Evolutionary conservation across 2,329 filamentous ascomycete species (phyloP).

Genomic region (Pseudohalonectria lignicola): DNA sequence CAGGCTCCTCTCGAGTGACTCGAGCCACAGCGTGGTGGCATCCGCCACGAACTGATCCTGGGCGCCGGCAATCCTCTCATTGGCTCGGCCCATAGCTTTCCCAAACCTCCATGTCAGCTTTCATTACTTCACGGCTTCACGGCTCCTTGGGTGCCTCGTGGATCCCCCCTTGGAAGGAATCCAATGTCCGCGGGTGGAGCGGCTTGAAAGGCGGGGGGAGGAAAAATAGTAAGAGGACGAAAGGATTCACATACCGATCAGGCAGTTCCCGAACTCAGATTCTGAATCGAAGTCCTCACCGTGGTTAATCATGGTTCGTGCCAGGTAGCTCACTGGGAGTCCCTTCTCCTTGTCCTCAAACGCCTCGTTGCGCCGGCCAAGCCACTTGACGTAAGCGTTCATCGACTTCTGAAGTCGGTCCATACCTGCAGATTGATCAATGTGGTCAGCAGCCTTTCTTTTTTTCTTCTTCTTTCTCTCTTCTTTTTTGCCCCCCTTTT

Average conservation of each 20-base stretch:
- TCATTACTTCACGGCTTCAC: too few relatives aligned
- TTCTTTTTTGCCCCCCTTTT: too few relatives aligned
- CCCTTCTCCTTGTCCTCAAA: conserved; percentile 79
- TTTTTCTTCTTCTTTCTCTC: too few relatives aligned
- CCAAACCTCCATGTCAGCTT: too few relatives aligned
- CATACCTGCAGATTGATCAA: conserved; percentile 55
- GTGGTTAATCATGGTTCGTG: conserved; percentile 75
- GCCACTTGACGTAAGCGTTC: conserved; percentile 76
- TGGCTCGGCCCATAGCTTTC: conserved; percentile 69
- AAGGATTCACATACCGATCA: conserved; percentile 35
- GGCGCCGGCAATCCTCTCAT: conserved; percentile 75
- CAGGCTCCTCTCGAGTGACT: conserved; percentile 79
- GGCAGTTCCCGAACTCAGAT: conserved; percentile 82
- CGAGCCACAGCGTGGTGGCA: conserved; percentile 75
- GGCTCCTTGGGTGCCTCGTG: too few relatives aligned
- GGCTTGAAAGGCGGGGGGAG: too few relatives aligned
- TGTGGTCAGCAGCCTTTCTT: conserved; percentile 3
- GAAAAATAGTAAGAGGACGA: background rate
- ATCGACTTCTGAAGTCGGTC: conserved; percentile 81
- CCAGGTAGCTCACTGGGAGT: conserved; percentile 67
- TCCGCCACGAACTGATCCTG: conserved; percentile 75
- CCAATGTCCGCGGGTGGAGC: too few relatives aligned
- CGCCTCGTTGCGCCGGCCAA: conserved; percentile 72
- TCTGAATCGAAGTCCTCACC: conserved; percentile 87
- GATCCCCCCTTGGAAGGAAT: too few relatives aligned